A percentile compares a stretch with the other conserved stretches of the same genome.
Conservation (phyloP, 768 basidiomycete species). For the Boletus subcaerulescens region DNA sequence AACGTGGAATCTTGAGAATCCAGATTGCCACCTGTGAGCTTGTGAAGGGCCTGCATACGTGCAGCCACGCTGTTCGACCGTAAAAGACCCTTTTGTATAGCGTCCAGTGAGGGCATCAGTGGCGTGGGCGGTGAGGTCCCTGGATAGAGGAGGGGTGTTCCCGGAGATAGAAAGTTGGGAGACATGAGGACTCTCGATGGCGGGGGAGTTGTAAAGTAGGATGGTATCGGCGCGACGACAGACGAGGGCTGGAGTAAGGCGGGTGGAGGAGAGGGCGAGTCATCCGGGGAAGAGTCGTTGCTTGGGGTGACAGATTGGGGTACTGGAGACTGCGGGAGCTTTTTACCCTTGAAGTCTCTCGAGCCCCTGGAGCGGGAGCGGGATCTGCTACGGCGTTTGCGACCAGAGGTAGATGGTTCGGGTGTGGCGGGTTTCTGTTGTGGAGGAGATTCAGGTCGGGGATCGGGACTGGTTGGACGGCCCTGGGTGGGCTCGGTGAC, state of each 20-base stretch:
- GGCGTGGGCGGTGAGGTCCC: conserved; percentile 62
- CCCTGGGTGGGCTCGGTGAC: conserved; percentile 5
- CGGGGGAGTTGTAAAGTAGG: conserved; percentile 47
- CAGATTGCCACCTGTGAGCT: conserved; percentile 68
- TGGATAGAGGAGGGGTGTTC: conserved; percentile 58
- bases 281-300: conserved; percentile 72
- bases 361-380: conserved; percentile 60
- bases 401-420: conserved; percentile 39
- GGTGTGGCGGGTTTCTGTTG: conserved; percentile 36
- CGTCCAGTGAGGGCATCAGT: conserved; percentile 71
- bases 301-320: conserved; percentile 46
- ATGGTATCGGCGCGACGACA: conserved; percentile 54
- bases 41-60: conserved; percentile 75
- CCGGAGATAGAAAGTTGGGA: conserved; percentile 52
- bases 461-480: conserved; percentile 19
- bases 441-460: conserved; percentile 26
- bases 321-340: conserved; percentile 45
- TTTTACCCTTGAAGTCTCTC: conserved; percentile 68
- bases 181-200: conserved; percentile 38
- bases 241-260: conserved; percentile 24
- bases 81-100: conserved; percentile 73
- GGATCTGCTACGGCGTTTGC: conserved; percentile 72
- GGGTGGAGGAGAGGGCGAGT: conserved; percentile 34
- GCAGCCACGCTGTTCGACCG: conserved; percentile 90
- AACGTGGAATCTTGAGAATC: conserved; percentile 57